phyloP scores from a whole-genome alignment of 163 green algal species.

The Chloroidium sp. region DNA sequence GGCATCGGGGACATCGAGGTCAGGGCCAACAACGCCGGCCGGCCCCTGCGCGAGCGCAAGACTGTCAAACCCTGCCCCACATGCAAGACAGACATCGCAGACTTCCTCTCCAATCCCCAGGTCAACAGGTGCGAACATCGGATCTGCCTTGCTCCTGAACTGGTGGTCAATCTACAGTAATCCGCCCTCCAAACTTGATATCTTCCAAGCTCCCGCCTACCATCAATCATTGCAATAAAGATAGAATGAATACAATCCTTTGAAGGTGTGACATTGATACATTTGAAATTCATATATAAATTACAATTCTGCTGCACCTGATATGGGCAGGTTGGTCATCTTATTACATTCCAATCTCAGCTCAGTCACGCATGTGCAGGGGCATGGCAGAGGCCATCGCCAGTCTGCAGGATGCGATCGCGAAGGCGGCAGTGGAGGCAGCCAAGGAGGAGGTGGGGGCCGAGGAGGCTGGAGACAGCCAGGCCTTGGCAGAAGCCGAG shows the following conservation, averaged over 20 bases:
- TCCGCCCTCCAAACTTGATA: no score
- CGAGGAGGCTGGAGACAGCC: constrained; percentile 5
- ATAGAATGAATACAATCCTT: background rate
- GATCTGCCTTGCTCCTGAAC: no score
- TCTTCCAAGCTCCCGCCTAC: no score
- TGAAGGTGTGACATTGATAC: background rate
- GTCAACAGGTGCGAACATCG: constrained; percentile 39
- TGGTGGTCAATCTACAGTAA: no score
- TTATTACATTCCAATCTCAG: background rate
- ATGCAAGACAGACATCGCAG: constrained; percentile 65
- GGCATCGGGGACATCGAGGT: constrained; percentile 16
- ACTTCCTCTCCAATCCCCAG: constrained; percentile 57
- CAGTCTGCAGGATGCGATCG: constrained; percentile 37
- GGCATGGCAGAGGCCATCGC: constrained; percentile 59
- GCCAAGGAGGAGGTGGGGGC: constrained; percentile 8
- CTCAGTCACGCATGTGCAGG: constrained; percentile 5
- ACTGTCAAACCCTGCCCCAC: constrained; percentile 69
- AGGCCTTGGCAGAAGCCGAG: constrained; percentile 15
- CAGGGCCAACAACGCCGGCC: background rate
- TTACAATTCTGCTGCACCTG: background rate
- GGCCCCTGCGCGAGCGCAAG: constrained; percentile 54
- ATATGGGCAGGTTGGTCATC: background rate
- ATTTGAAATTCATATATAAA: background rate
- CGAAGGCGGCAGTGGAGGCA: constrained; percentile 12
- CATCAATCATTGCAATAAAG: background rate